Conservation (phyloP, 768 basidiomycete genomes). For the Gautieria morchelliformis region DNA sequence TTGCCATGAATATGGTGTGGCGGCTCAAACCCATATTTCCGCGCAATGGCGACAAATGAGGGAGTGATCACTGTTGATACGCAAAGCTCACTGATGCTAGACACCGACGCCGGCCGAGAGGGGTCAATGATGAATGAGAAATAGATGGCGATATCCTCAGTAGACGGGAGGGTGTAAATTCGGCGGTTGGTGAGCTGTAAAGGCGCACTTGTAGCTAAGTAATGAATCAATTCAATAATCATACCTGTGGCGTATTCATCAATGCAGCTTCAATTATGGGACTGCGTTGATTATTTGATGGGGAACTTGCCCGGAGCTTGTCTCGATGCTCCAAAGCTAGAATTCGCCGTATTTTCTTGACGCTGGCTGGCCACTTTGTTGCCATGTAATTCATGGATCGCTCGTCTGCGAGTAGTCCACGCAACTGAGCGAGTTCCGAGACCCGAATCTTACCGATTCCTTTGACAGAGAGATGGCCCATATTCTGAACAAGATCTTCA, state of each 20-base stretch:
- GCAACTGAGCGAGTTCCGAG: background rate
- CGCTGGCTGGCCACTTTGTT: conserved; percentile 24
- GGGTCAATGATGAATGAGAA: conserved; percentile 36
- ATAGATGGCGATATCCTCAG: conserved; percentile 37
- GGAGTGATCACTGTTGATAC: conserved; percentile 21
- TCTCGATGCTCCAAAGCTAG: conserved; percentile 20
- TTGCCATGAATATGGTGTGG: conserved; percentile 18
- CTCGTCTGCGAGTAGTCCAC: background rate
- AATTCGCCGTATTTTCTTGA: conserved; percentile 33
- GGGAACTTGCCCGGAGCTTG: background rate
- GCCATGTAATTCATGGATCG: conserved; percentile 13
- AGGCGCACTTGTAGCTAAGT: background rate
- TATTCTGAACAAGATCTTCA: conserved; percentile 35
- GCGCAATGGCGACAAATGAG: conserved; percentile 30
- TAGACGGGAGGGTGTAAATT: conserved; percentile 35
- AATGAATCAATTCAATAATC: background rate
- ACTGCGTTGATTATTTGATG: conserved; percentile 14
- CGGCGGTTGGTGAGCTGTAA: conserved; percentile 31
- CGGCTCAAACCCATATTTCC: conserved; percentile 10
- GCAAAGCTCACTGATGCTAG: background rate
- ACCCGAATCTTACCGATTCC: conserved; percentile 14
- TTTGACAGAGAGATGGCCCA: conserved; percentile 18
- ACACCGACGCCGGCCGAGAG: conserved; percentile 10
- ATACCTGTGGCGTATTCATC: conserved; percentile 25
- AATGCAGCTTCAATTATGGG: conserved; percentile 32